Evolutionary conservation across 768 basidiomycete species (phyloP), one percentile per base, ranked within the genome.

Genomic region (Heimioporus sp.): DNA sequence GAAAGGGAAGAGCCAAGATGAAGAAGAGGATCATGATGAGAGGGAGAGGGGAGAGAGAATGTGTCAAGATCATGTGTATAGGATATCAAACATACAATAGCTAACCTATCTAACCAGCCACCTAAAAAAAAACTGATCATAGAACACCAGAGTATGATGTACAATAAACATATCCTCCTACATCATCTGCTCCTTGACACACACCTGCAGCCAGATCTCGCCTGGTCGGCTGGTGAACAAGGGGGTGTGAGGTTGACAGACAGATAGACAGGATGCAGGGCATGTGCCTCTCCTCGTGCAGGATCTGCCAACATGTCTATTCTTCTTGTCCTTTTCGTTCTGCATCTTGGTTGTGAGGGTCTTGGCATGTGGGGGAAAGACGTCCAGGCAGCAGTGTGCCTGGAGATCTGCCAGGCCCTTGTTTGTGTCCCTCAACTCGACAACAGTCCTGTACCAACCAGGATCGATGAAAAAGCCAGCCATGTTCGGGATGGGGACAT

Each of bases 401-500:
- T 87, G 86, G 54, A 94, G 73, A 67, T 92, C 92, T 17, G 79
- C 81, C 21, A 92, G 77, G 10, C 87, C 83, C 62, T 94, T 92
- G 64, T 92, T 87, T 39, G 92, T 93, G 36, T 90, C 90, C 64
- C 92, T 90, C 11, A 88, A 83, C 73, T 94, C 91, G 21, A 94
- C 79, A 24, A 94, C 79, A 0, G 80, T 86, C 4, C 92, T 92
- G 59, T 85, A 87, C 91, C 91, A 94, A 38, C 86, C 85, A 5
- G 83, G 71, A 64, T 93, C 90, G 13, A 92, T 80, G 38, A 76
- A 77, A 48, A 83, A 75, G 16, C 74, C 75, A 3, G 78, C 72
- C 0, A 77, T 70, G 5, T 78, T 78, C 0, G 85, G 85, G 10
- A 86, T 81, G 0, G 80, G 80, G 12, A 81, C 61, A 36, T 44